Evolutionary conservation across 192 early-diverging fungal species (phyloP).

Genomic region (Phycomyces blakesleeanus): DNA sequence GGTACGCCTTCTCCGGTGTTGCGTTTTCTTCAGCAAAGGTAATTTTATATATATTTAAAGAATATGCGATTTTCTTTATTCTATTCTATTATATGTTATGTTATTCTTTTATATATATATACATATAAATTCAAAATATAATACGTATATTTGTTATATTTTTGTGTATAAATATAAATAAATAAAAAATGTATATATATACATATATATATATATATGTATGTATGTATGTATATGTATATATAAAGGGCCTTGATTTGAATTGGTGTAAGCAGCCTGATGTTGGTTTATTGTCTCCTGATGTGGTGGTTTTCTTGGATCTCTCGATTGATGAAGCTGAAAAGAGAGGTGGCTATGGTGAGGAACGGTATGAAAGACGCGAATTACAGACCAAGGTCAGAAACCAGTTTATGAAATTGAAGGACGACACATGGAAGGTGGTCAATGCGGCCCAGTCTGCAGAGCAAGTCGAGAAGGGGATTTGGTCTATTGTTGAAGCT

Average conservation of each 20-base stretch:
- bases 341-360: conserved; percentile 81
- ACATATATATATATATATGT: background rate
- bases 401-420: conserved; percentile 60
- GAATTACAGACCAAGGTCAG: conserved; percentile 82
- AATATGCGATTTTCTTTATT: conserved; percentile 1
- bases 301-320: conserved; percentile 87
- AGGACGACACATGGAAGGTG: conserved; percentile 40
- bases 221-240: too few relatives aligned
- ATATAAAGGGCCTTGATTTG: conserved; percentile 64
- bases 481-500: background rate
- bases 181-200: background rate
- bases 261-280: conserved; percentile 91
- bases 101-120: background rate
- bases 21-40: conserved; percentile 90
- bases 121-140: too few relatives aligned
- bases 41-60: conserved; percentile 10
- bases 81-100: background rate
- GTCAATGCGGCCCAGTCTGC: background rate
- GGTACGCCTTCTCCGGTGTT: conserved; percentile 95
- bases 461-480: background rate
- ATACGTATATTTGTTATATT: too few relatives aligned
- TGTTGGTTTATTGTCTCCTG: conserved; percentile 78
- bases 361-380: conserved; percentile 86
- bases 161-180: too few relatives aligned
- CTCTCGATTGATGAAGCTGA: conserved; percentile 72